These are phyloP conservation scores for Vigna hirtella DNA, from an alignment of 306 rosid species.

Conservation along the genomic window DNA sequence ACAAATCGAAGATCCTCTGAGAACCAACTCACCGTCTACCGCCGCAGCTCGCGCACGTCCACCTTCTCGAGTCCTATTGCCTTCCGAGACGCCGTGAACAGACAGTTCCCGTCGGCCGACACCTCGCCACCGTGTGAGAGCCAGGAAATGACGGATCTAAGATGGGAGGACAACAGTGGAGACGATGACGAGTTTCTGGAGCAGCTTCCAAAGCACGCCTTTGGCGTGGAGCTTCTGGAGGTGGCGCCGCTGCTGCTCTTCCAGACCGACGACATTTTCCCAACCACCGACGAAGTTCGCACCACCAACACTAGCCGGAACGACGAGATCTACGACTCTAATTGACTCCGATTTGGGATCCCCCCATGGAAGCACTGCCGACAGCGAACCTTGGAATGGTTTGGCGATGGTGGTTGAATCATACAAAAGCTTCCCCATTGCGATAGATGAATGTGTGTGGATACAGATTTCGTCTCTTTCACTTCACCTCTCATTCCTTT, in stretches of 20 bases:
- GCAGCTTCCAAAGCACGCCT: conserved; percentile 89
- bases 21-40: conserved; percentile 62
- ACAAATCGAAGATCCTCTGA: too few relatives aligned
- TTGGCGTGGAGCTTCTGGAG: conserved; percentile 77
- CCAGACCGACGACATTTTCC: conserved; percentile 43
- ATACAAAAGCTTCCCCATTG: too few relatives aligned
- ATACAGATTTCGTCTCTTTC: too few relatives aligned
- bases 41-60: conserved; percentile 76
- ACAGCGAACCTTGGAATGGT: too few relatives aligned
- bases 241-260: conserved; percentile 84
- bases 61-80: conserved; percentile 76
- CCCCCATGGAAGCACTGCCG: conserved; percentile 57
- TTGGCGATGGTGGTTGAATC: too few relatives aligned
- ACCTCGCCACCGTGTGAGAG: conserved; percentile 95
- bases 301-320: conserved; percentile 38
- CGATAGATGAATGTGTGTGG: too few relatives aligned
- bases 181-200: conserved; percentile 57
- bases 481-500: too few relatives aligned
- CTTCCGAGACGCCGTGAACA: conserved; percentile 90
- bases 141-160: conserved; percentile 76
- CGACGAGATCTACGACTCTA: conserved; percentile 69
- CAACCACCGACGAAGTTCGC: conserved; percentile 52
- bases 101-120: conserved; percentile 91
- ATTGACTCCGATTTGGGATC: conserved; percentile 63
- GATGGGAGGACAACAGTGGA: conserved; percentile 19